Conservation (phyloP, 306 rosid species). For the Pterocarpus macrocarpus region DNA sequence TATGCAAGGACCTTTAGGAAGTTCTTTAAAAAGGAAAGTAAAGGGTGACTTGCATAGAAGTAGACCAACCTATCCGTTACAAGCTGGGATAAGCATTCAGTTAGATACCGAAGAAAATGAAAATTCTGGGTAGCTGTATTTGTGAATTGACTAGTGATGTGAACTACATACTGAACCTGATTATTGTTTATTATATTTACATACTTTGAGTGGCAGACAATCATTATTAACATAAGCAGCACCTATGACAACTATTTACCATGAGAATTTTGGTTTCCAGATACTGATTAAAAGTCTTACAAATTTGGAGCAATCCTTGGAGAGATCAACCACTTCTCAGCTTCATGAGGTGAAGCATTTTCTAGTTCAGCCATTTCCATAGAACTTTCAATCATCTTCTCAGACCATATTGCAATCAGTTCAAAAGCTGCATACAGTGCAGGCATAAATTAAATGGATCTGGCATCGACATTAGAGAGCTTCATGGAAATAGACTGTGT, state of each 20-base stretch:
- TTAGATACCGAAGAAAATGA: conserved; percentile 39
- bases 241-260: conserved; percentile 28
- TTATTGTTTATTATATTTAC: neutral
- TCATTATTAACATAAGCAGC: conserved; percentile 42
- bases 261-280: conserved; percentile 17
- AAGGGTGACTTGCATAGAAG: conserved; percentile 21
- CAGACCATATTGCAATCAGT: conserved; percentile 81
- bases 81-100: conserved; percentile 31
- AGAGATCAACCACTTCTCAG: conserved; percentile 86
- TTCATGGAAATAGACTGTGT: conserved; percentile 17
- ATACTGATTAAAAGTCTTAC: conserved; percentile 52
- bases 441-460: conserved; percentile 51
- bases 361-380: conserved; percentile 98
- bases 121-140: conserved; percentile 12
- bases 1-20: conserved; percentile 29
- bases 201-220: conserved; percentile 19
- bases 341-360: conserved; percentile 90
- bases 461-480: conserved; percentile 43
- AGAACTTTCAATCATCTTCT: conserved; percentile 84
- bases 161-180: conserved; percentile 36
- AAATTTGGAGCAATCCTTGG: conserved; percentile 67
- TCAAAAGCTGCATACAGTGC: conserved; percentile 80
- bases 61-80: conserved; percentile 33
- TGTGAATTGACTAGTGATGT: conserved; percentile 28
- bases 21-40: conserved; percentile 40